Evolutionary conservation across 106 monocot species (phyloP).

Genomic region (Cymbidium sinense): DNA sequence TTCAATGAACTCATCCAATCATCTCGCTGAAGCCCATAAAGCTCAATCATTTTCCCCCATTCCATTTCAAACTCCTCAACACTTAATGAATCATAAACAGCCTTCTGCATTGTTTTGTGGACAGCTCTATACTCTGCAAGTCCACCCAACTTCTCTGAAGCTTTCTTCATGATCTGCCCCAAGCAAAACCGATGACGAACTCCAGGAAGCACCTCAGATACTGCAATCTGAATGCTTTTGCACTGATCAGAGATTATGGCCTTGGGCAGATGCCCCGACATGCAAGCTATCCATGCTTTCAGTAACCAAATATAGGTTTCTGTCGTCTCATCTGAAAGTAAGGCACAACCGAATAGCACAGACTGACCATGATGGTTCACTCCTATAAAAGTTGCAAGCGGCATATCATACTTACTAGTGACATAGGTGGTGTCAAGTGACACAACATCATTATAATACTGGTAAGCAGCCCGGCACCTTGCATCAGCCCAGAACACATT

Average conservation of each 20-base stretch:
- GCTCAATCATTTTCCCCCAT: conserved; percentile 40
- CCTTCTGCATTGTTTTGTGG: conserved; percentile 41
- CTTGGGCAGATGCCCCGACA: conserved; percentile 32
- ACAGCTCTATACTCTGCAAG: conserved; percentile 33
- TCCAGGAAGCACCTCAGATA: conserved; percentile 30
- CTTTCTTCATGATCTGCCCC: conserved; percentile 42
- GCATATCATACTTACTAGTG: conserved; percentile 20
- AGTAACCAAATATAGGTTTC: conserved; percentile 51
- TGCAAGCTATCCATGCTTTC: conserved; percentile 52
- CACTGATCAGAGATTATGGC: conserved; percentile 43
- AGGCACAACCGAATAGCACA: conserved; percentile 30
- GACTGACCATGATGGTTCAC: conserved; percentile 48
- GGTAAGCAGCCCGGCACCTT: conserved; percentile 33
- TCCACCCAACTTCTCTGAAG: conserved; percentile 30
- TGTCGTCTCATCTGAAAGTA: conserved; percentile 43
- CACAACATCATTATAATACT: conserved; percentile 40
- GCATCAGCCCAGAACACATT: conserved; percentile 49
- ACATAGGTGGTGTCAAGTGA: conserved; percentile 30
- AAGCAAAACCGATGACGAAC: conserved; percentile 44
- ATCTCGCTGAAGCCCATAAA: conserved; percentile 39
- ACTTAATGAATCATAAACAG: conserved; percentile 48
- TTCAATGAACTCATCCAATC: conserved; percentile 44
- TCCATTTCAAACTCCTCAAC: conserved; percentile 46
- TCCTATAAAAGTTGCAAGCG: conserved; percentile 34
- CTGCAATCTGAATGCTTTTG: conserved; percentile 30